Base-by-base conservation (phyloP, 1,284 basidiomycete genomes). In the Neotropicomus parvogracilis region DNA sequence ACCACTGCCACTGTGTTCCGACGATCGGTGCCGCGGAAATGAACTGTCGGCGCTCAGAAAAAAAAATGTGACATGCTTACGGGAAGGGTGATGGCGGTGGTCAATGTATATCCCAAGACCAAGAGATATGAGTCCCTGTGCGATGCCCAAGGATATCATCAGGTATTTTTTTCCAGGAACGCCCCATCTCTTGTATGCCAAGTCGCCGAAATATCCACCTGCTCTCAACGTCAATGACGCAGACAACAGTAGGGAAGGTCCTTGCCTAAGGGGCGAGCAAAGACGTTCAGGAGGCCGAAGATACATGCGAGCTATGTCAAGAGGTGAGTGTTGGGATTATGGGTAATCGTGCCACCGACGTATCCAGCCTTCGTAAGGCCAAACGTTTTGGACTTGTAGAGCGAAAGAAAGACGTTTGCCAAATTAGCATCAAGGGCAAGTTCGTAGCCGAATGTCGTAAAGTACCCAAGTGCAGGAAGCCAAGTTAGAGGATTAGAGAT, bases 391-490 rank as follows among this genome's bases (percentile, higher is more conserved):
- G 58, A 56, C 32, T 60, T 57, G 58, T 72, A 73, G 26, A 78
- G 63, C 2, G 53, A 65, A 49, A 70, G 74, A 24, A 82, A 62
- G 17, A 79, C 67, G 48, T 70, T 74, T 13, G 78, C 74, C 46
- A 85, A 66, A 46, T 77, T 75, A 9, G 77, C 75, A 52, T 85
- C 78, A 33, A 85, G 70, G 1, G 75, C 75, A 3, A 83, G 71
- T 58, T 84, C 80, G 39, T 75, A 74, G 1, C 82, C 82, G 52
- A 84, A 82, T 9, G 76, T 77, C 2, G 73, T 70, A 20, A 72
- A 54, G 56, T 82, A 82, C 14, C 72, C 75, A 11, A 81, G 57
- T 1, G 77, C 65, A 2, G 79, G 78, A 13, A 85, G 70, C 80
- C 80, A 84, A 0, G 82, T 83, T n/a, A 79, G 57, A 6, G 78